These are phyloP conservation scores for Microsporum canis DNA, from an alignment of 2,329 filamentous ascomycete genomes.

Conservation along the genomic window DNA sequence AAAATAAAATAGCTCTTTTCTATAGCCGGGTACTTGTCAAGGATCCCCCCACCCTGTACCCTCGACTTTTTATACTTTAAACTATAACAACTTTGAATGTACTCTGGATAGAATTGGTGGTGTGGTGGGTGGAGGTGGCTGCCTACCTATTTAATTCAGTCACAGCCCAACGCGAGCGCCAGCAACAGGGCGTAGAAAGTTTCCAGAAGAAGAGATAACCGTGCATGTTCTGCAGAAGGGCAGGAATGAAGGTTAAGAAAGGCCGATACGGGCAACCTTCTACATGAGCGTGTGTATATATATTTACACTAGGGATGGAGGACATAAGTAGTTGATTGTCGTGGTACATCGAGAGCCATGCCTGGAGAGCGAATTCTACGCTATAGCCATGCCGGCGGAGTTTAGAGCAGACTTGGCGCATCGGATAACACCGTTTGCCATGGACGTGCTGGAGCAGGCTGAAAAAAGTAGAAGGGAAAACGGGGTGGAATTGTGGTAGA, in stretches of 20 bases:
- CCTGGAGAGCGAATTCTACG: too few relatives aligned
- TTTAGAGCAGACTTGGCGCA: not conserved
- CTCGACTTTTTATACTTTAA: not conserved
- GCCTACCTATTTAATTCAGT: not conserved
- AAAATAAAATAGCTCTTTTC: not conserved
- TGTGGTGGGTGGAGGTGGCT: not conserved
- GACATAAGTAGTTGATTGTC: not conserved
- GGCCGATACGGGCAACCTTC: not conserved
- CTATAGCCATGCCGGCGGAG: not conserved
- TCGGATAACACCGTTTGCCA: not conserved
- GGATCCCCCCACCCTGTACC: not conserved
- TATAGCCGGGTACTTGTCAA: not conserved
- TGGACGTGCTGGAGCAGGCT: not conserved
- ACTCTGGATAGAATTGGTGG: not conserved
- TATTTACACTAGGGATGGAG: too few relatives aligned
- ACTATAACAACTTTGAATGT: not conserved
- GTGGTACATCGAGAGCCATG: not conserved
- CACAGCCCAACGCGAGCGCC: not conserved
- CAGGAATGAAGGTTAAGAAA: not conserved
- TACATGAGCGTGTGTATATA: not conserved
- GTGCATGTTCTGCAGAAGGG: not conserved
- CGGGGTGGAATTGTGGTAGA: too few relatives aligned
- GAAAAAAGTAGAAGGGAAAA: too few relatives aligned
- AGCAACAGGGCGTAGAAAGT: not conserved
- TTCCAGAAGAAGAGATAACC: not conserved